These are phyloP conservation scores for Oryza glaberrima DNA, from an alignment of 176 grass and related monocot genomes.

Conservation along the genomic window DNA sequence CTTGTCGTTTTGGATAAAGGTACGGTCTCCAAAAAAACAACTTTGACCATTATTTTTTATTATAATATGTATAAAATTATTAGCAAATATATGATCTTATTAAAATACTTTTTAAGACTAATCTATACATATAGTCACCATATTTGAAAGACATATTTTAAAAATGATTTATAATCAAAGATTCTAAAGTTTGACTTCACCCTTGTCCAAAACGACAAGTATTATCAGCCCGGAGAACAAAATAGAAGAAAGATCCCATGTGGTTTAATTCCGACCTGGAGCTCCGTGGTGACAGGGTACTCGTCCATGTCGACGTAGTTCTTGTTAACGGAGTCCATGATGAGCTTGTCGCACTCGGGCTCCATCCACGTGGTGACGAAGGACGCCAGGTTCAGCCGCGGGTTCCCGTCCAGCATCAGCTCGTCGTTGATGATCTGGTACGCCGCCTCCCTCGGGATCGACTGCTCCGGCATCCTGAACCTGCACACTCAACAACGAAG, in stretches of 20 bases:
- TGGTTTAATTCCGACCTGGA: constrained; percentile 48
- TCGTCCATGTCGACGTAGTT: constrained; percentile 87
- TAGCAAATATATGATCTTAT: no score
- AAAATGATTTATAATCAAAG: no score
- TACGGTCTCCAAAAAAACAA: no score
- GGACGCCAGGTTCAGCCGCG: constrained; percentile 67
- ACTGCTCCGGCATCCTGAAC: constrained; percentile 57
- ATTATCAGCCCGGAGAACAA: no score
- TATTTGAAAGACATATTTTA: no score
- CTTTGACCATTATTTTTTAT: no score
- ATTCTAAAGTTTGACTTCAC: no score
- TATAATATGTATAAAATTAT: no score
- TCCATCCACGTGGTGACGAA: constrained; percentile 93
- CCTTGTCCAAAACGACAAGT: no score
- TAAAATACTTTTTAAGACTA: no score
- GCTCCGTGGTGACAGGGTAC: constrained; percentile 80
- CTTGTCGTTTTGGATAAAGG: no score
- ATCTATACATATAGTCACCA: no score
- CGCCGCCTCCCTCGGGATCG: constrained; percentile 72
- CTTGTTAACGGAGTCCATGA: constrained; percentile 65
- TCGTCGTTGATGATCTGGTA: constrained; percentile 88
- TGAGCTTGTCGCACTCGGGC: constrained; percentile 83
- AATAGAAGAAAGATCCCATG: neutral
- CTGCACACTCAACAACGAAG: constrained; percentile 12
- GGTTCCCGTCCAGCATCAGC: constrained; percentile 85